Evolutionary conservation across 345 rosid species (phyloP), one percentile per base, ranked within the genome.

Genomic region (Dipteronia sinensis): DNA sequence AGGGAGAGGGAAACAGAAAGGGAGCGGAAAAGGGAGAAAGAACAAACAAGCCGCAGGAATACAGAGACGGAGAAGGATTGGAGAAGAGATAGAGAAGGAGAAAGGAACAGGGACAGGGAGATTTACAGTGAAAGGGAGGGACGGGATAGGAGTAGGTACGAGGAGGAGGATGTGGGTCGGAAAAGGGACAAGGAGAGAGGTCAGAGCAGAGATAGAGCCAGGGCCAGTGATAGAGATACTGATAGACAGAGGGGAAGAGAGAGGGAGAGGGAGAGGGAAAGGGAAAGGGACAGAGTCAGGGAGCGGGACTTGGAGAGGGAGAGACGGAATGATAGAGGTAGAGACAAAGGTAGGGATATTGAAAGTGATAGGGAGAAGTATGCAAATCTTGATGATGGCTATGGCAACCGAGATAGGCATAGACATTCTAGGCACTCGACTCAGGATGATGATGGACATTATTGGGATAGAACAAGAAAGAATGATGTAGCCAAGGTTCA

Each of bases 181-280:
- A 79, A 83, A 78, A 86, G 83, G 79, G 86, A 83, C 76, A 85
- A 76, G 76, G 84, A 82, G 71, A 80, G 82, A 72, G 86, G 82
- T 69, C 81, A 82, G 80, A 85, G 82, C 82, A 70, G 86, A 76
- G 93, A 87, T 59, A 83, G 85, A 79, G 73, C 84, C 51, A 67
- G 83, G 72, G 82, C 65, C 70, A 73, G 61, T 64, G 78, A 82
- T 73, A 82, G 86, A 76, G 83, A 64, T 65, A 82, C 81, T 80
- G 86, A 74, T 65, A 83, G 87, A 73, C 81, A 68, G 40, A 82
- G 74, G 83, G 85, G 83, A 47, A 87, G 89, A 75, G 88, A 79
- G 77, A 73, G 80, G 67, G 84, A 85, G 40, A 83, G 67, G 69
- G 85, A 76, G 9, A 78, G 86, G 77, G 86, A 70, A 38, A 80